Evolutionary conservation across 192 early-diverging fungal genomes (phyloP), one percentile per base, ranked within the genome.

Genomic region (Funneliformis geosporum): DNA sequence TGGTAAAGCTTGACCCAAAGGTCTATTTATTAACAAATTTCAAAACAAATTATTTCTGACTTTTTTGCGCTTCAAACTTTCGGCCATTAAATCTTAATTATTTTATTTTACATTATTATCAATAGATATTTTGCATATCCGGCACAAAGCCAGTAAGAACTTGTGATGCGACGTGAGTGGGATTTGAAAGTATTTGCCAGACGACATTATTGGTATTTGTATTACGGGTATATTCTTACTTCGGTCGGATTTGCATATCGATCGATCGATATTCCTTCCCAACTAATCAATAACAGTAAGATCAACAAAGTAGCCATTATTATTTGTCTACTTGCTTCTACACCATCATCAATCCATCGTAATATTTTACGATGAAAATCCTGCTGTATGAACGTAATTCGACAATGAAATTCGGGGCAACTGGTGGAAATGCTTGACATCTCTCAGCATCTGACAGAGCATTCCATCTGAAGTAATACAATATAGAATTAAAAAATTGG

Each of bases 221-320:
- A 75, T 75, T 23, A 42, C 4, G 38, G 42, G 61, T 75, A 75
- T 50, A 75, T 62, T 61, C 38, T 75, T 61, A 75, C 60, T 60
- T 44, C 27, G n/a, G n/a, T 2, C 14, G 28, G 1, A 25, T 60
- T 59, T 62, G 4, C n/a, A 40, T 14, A 75, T 10, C 7, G 60
- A 75, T 75, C 60, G 10, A 75, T 75, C 9, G 38, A 42, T 16
- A 68, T 46, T 65, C 72, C 27, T 47, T 43, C 27, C 4, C 8
- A 43, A 62, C 40, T 33, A 62, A 61, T 75, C n/a, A n/a, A n/a
- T n/a, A n/a, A n/a, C n/a, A n/a, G n/a, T 42, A 8, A 75, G 39
- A 75, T 18, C 60, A 4, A 75, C 33, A 59, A n/a, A 12, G 4
- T 61, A 33, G 16, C n/a, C 14, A 61, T 33, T 2, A 75, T 75